Percentiles rank a stretch among this genome's conserved stretches.
These are phyloP conservation scores for Exophiala oligosperma DNA, from an alignment of 2,329 filamentous ascomycete species.

Conservation along the genomic window DNA sequence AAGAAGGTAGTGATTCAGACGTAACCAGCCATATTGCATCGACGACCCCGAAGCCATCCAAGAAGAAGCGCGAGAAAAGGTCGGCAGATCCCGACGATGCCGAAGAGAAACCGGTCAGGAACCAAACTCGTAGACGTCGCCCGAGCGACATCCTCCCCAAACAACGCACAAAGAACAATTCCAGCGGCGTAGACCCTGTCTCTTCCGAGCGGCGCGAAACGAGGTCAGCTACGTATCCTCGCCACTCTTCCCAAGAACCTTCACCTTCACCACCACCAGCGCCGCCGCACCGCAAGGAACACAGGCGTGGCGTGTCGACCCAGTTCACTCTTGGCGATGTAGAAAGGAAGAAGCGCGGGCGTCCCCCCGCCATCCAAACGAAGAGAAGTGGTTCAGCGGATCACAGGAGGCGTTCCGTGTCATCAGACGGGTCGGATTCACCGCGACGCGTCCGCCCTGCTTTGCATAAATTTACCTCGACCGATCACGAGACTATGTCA, in stretches of 20 bases:
- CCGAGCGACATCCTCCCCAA: slow-evolving; percentile 28
- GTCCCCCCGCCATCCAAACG: slow-evolving; percentile 43
- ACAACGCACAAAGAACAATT: slow-evolving; percentile 24
- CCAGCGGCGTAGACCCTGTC: slow-evolving; percentile 16
- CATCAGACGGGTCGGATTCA: slow-evolving; percentile 38
- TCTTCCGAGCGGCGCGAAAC: slow-evolving; percentile 32
- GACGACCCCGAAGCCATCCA: not conserved
- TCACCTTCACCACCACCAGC: slow-evolving; percentile 32
- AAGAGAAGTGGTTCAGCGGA: slow-evolving; percentile 48
- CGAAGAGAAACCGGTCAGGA: slow-evolving; percentile 13
- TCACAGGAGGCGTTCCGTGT: slow-evolving; percentile 28
- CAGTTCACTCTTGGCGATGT: slow-evolving; percentile 28
- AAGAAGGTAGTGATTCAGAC: slow-evolving; percentile 27
- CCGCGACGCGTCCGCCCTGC: slow-evolving; percentile 41
- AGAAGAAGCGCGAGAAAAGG: slow-evolving; percentile 3
- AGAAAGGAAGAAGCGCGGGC: slow-evolving; percentile 36
- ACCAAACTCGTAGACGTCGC: slow-evolving; percentile 22
- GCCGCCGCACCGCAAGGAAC: slow-evolving; percentile 22
- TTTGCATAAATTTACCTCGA: slow-evolving; percentile 42
- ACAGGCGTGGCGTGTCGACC: slow-evolving; percentile 31
- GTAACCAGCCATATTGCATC: slow-evolving; percentile 21
- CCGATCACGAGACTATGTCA: slow-evolving; percentile 55
- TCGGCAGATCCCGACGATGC: slow-evolving; percentile 17
- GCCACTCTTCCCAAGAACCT: slow-evolving; percentile 28
- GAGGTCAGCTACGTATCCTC: slow-evolving; percentile 33